phyloP scores from a whole-genome alignment of 257 asterid species.

The Mitragyna speciosa region DNA sequence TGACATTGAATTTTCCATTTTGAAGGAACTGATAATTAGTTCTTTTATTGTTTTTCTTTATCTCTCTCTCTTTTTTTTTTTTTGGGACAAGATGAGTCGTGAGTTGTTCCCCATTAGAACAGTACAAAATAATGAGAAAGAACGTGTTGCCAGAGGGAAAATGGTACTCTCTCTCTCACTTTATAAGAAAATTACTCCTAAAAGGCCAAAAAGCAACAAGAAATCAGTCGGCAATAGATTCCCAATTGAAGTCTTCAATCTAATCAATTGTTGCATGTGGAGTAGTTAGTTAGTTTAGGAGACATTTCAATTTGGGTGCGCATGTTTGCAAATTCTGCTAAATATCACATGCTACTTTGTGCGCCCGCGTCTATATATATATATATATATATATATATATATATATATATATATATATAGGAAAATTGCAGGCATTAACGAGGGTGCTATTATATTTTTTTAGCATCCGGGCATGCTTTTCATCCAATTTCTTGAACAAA shows the following conservation, averaged over 20 bases:
- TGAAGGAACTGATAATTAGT: too few species aligned
- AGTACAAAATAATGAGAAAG: not conserved
- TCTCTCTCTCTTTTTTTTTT: not conserved
- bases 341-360: too few species aligned
- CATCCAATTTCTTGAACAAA: too few species aligned
- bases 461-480: too few species aligned
- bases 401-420: too few species aligned
- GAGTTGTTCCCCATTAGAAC: not conserved
- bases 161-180: not conserved
- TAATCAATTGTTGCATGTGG: not conserved
- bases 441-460: too few species aligned
- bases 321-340: not conserved
- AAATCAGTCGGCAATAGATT: not conserved
- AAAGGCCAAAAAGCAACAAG: not conserved
- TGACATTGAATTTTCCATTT: too few species aligned
- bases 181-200: not conserved
- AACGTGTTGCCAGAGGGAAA: not conserved
- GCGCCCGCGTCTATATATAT: too few species aligned
- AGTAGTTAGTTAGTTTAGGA: not conserved
- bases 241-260: not conserved
- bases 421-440: too few species aligned
- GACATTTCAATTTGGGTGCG: not conserved
- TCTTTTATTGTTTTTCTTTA: too few species aligned
- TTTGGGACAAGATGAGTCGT: not conserved
- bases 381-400: too few species aligned